phyloP scores from a whole-genome alignment of 1,139 yeast genomes.

The Kodamaea alishanica region DNA sequence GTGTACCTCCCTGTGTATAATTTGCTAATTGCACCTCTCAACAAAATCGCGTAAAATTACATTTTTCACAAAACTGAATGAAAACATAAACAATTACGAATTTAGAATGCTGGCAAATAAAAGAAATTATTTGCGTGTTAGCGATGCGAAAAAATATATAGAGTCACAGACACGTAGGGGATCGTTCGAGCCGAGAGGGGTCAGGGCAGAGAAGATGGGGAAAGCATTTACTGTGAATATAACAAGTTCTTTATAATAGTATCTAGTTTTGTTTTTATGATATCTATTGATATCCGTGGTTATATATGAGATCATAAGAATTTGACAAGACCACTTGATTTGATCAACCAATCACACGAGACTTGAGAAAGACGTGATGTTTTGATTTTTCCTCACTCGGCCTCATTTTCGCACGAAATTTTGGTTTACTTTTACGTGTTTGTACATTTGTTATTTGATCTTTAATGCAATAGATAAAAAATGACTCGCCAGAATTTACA shows the following conservation, averaged over 20 bases:
- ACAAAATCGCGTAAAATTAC: conserved; percentile 5
- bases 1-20: background rate
- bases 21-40: background rate
- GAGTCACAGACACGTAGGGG: no score
- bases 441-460: conserved; percentile 4
- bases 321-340: no score
- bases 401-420: background rate
- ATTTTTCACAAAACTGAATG: conserved; percentile 4
- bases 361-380: background rate
- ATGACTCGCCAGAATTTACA: no score
- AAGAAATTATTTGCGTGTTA: background rate
- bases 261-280: no score
- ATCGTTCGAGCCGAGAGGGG: no score
- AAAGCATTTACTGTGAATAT: no score
- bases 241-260: no score
- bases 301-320: no score
- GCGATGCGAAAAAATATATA: background rate
- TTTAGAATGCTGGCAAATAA: background rate
- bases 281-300: no score
- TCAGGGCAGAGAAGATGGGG: no score
- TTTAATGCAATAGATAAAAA: no score
- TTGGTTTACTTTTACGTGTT: conserved; percentile 2
- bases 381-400: conserved; percentile 1
- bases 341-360: no score
- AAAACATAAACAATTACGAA: conserved; percentile 2